phyloP scores from a whole-genome alignment of 306 rosid species.

The Fragaria iinumae region DNA sequence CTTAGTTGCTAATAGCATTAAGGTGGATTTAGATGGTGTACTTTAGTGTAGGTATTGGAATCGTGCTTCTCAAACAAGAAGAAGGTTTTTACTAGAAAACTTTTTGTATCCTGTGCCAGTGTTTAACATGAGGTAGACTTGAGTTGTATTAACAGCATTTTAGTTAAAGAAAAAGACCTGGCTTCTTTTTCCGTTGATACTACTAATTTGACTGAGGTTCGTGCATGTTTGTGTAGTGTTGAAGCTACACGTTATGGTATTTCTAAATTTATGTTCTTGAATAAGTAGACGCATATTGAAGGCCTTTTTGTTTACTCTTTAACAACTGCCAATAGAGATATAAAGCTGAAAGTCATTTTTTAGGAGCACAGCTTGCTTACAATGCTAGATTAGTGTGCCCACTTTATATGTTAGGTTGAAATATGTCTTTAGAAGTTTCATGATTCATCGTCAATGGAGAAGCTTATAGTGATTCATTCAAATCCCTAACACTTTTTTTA shows the following conservation, averaged over 20 bases:
- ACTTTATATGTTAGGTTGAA: not conserved
- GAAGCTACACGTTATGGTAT: too few species aligned
- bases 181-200: not conserved
- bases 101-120: too few species aligned
- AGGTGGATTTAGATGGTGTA: not conserved
- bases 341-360: not conserved
- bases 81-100: not conserved
- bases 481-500: not conserved
- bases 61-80: not conserved
- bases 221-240: not conserved
- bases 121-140: not conserved
- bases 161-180: not conserved
- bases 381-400: not conserved
- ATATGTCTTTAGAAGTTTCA: not conserved
- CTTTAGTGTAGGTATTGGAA: not conserved
- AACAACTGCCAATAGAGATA: not conserved
- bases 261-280: not conserved
- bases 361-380: not conserved
- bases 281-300: not conserved
- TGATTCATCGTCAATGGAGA: not conserved
- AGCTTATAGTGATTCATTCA: not conserved
- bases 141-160: not conserved
- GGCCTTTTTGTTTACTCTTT: not conserved
- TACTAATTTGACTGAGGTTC: not conserved
- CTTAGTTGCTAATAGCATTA: not conserved